Conservation (phyloP, 208 protist species). For the Crithidia brevicula region DNA sequence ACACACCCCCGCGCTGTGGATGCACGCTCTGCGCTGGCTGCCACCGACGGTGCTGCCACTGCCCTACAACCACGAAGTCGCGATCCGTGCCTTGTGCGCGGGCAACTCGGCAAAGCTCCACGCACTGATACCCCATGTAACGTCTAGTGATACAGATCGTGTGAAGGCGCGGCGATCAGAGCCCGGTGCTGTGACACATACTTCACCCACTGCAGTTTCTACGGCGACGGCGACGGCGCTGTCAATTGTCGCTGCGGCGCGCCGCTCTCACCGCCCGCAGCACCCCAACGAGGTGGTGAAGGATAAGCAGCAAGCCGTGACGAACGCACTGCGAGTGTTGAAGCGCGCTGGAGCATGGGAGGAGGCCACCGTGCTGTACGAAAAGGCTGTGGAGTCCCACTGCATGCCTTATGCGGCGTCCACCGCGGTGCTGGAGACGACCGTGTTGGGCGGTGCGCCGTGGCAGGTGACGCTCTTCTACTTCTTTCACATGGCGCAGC, state of each 20-base stretch:
- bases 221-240: constrained; percentile 13
- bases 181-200: too few relatives aligned
- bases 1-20: constrained; percentile 39
- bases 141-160: too few relatives aligned
- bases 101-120: constrained; percentile 21
- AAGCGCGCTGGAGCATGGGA: constrained; percentile 60
- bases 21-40: constrained; percentile 56
- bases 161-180: too few relatives aligned
- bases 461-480: constrained; percentile 65
- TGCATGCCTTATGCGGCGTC: constrained; percentile 57
- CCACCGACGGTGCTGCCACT: constrained; percentile 49
- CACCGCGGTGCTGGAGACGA: constrained; percentile 33
- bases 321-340: constrained; percentile 31
- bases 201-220: not conserved
- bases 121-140: constrained; percentile 9
- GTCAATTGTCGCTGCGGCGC: constrained; percentile 30
- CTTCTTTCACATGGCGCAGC: constrained; percentile 57
- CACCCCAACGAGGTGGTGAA: constrained; percentile 24
- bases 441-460: constrained; percentile 44
- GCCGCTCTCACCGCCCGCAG: constrained; percentile 19
- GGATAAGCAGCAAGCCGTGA: constrained; percentile 27
- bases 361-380: constrained; percentile 54
- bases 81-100: constrained; percentile 27
- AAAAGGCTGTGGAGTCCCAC: constrained; percentile 42
- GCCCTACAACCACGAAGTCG: constrained; percentile 40